Evolutionary conservation across 768 basidiomycete species (phyloP).

Genomic region (Russula brevipes): DNA sequence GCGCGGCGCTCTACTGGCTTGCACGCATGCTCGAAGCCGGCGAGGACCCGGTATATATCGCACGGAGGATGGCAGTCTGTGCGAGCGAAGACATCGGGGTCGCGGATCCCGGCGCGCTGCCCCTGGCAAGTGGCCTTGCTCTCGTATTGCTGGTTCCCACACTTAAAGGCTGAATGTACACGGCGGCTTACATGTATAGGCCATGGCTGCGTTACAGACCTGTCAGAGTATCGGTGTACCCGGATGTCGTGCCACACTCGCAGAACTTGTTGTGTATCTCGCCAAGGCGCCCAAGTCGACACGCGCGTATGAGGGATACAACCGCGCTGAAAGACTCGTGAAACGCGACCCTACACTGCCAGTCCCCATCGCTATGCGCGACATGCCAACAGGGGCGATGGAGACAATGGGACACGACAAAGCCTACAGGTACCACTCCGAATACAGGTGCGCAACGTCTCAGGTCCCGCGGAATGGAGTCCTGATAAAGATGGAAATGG

Average conservation of each 20-base stretch:
- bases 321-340: slow-evolving; percentile 58
- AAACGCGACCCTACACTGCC: slow-evolving; percentile 46
- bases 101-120: slow-evolving; percentile 71
- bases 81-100: slow-evolving; percentile 85
- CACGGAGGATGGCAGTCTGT: slow-evolving; percentile 67
- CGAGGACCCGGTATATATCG: slow-evolving; percentile 76
- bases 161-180: background rate
- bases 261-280: slow-evolving; percentile 72
- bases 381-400: slow-evolving; percentile 65
- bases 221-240: slow-evolving; percentile 76
- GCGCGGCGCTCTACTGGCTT: slow-evolving; percentile 84
- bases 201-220: slow-evolving; percentile 56
- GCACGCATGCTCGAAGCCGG: slow-evolving; percentile 77
- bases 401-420: slow-evolving; percentile 46
- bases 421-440: slow-evolving; percentile 48
- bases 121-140: slow-evolving; percentile 48
- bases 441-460: slow-evolving; percentile 34
- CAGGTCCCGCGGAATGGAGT: background rate
- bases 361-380: slow-evolving; percentile 70
- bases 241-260: slow-evolving; percentile 72
- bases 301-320: slow-evolving; percentile 73
- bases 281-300: slow-evolving; percentile 82
- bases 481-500: background rate
- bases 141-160: background rate
- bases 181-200: slow-evolving; percentile 36